phyloP scores from a whole-genome alignment of 495 filamentous ascomycete species.

The Ramalina intermedia region DNA sequence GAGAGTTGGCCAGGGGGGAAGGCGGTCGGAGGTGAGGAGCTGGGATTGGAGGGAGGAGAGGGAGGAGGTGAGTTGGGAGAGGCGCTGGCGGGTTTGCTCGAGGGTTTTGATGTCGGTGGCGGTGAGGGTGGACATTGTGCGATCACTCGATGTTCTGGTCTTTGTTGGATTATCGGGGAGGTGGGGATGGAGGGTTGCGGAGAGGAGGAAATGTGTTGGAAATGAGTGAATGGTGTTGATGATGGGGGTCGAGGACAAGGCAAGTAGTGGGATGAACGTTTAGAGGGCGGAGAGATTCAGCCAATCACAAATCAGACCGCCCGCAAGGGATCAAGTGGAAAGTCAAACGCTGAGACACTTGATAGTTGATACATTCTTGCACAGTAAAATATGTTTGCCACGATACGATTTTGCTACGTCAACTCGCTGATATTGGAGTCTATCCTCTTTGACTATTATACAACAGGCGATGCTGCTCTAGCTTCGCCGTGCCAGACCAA shows the following conservation, averaged over 20 bases:
- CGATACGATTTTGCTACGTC: no score
- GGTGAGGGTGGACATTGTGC: slow-evolving; percentile 31
- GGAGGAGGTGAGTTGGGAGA: slow-evolving; percentile 52
- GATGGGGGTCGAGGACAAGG: no score
- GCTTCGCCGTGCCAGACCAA: background rate
- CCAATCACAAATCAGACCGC: no score
- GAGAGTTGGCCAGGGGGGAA: slow-evolving; percentile 54
- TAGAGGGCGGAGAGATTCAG: no score
- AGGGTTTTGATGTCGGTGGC: slow-evolving; percentile 56
- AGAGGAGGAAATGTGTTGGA: no score
- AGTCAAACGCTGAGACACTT: no score
- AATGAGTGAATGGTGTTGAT: no score
- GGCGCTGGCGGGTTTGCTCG: slow-evolving; percentile 59
- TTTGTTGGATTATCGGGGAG: background rate
- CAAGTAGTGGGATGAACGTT: no score
- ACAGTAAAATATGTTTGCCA: no score
- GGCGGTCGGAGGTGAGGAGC: slow-evolving; percentile 37
- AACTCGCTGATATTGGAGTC: no score
- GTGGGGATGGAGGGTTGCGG: background rate
- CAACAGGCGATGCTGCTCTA: slow-evolving; percentile 1
- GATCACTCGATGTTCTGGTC: background rate
- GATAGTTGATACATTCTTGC: no score
- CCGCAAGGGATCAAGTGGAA: no score
- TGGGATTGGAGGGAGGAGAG: slow-evolving; percentile 45
- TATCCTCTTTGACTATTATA: background rate